Conservation (phyloP, 2,329 filamentous ascomycete genomes). For the Apiospora sp. region DNA sequence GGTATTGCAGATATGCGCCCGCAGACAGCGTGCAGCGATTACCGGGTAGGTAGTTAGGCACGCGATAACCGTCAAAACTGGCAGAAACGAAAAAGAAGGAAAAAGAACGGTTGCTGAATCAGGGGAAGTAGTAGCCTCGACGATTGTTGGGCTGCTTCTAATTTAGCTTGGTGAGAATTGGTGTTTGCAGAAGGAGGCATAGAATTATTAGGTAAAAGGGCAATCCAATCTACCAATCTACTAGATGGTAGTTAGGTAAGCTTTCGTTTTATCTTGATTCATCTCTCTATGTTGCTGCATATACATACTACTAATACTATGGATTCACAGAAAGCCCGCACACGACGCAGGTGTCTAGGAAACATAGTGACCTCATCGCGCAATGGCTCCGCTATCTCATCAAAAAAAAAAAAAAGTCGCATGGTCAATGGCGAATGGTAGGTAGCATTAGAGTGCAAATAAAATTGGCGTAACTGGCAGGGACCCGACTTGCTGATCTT, state of each 20-base stretch:
- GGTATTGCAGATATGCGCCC: not conserved
- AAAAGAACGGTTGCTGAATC: not conserved
- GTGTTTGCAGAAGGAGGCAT: not conserved
- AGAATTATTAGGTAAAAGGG: not conserved
- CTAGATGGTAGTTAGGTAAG: not conserved
- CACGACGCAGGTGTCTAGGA: not conserved
- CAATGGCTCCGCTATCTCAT: conserved; percentile 1
- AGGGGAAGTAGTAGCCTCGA: not conserved
- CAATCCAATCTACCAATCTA: not conserved
- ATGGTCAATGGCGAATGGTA: not conserved
- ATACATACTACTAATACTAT: not conserved
- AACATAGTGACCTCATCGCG: not conserved
- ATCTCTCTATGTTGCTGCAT: not conserved
- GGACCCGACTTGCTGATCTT: conserved; percentile 3
- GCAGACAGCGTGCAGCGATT: not conserved
- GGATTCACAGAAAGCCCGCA: not conserved
- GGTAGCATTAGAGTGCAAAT: not conserved
- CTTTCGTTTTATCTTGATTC: conserved; percentile 9
- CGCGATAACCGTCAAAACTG: not conserved
- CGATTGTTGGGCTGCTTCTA: conserved; percentile 1
- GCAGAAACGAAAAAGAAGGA: not conserved
- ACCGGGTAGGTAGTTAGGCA: not conserved
- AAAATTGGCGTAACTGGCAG: not conserved
- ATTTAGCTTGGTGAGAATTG: not conserved
- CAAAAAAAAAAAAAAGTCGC: conserved; percentile 6